Base-by-base conservation (phyloP, 768 basidiomycete genomes). In the Rubroboletus pulcherrimus region DNA sequence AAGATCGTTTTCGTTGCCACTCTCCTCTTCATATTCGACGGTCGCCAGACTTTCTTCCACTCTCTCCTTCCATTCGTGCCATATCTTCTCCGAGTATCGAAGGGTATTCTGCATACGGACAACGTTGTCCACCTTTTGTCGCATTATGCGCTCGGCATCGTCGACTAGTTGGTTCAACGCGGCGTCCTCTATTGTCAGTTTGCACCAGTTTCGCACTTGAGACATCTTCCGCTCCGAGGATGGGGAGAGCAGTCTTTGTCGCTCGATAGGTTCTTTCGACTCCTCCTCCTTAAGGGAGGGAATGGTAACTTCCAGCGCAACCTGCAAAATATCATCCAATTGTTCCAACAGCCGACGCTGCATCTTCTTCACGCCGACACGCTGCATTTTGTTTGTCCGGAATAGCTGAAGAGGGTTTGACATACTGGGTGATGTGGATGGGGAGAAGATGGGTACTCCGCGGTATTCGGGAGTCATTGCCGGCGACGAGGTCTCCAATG, bases 61-160 rank as follows among this genome's bases (percentile, higher is more conserved):
- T 63, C 83, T 85, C 65, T 91, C 89, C 72, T 98, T 89, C 95
- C 96, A 98, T 73, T 98, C 97, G 64, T 89, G 88, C 76, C 96
- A 86, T 31, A 97, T 91, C 75, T 95, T 96, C 77, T 98, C 97
- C 39, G 93, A 87, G 71, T 98, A 98, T 51, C 91, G 81, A 63
- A 99, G 94, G 19, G 94, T 98, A 67, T 96, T 97, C 73, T 96
- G 92, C 85, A 99, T 86, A 38, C 97, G 86, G 59, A 93, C 89
- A 47, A 98, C 91, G 61, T 89, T 93, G 71, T 95, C 94, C 59
- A 94, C 83, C 78, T 99, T 99, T 73, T 91, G 87, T 33, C 91
- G 80, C 81, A 95, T 90, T 48, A 95, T 80, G 35, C 91, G 84
- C 62, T 95, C 93, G 8, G 87, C 87, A 66, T 98, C 95, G 63